Evolutionary conservation across 169 alveolate species (phyloP).

Genomic region (Plasmodium gaboni): DNA sequence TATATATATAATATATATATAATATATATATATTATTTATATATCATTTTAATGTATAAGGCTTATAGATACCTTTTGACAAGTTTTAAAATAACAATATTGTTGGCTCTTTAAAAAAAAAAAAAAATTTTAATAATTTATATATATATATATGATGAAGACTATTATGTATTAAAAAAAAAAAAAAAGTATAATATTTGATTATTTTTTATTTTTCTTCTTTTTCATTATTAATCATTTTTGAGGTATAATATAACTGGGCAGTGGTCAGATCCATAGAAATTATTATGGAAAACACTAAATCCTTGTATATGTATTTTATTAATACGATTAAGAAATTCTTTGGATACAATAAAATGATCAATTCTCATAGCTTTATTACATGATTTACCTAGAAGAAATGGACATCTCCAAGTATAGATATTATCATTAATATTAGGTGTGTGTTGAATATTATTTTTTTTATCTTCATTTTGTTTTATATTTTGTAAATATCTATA

Average conservation of each 20-base stretch:
- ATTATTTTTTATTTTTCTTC: background rate
- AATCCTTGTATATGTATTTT: slow-evolving; percentile 58
- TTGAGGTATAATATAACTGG: slow-evolving; percentile 58
- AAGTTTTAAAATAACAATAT: too few species aligned
- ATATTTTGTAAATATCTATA: slow-evolving; percentile 32
- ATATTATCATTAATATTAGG: slow-evolving; percentile 49
- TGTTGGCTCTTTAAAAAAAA: too few species aligned
- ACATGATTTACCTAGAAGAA: slow-evolving; percentile 45
- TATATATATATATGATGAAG: too few species aligned
- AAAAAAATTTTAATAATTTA: too few species aligned
- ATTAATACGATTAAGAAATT: slow-evolving; percentile 21
- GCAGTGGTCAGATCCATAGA: slow-evolving; percentile 74
- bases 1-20: too few species aligned
- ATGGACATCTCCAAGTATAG: slow-evolving; percentile 72
- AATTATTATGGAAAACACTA: slow-evolving; percentile 53
- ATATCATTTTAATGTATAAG: too few species aligned
- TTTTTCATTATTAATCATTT: background rate
- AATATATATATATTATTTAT: too few species aligned
- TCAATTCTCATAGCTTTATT: slow-evolving; percentile 73
- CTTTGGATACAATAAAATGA: slow-evolving; percentile 57
- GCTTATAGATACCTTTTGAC: too few species aligned
- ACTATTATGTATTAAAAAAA: background rate
- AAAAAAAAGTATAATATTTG: background rate
- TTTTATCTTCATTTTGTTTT: background rate
- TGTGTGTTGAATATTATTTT: background rate